Evolutionary conservation across 495 filamentous ascomycete genomes (phyloP).

Genomic region (Hypoxylon perforatum): DNA sequence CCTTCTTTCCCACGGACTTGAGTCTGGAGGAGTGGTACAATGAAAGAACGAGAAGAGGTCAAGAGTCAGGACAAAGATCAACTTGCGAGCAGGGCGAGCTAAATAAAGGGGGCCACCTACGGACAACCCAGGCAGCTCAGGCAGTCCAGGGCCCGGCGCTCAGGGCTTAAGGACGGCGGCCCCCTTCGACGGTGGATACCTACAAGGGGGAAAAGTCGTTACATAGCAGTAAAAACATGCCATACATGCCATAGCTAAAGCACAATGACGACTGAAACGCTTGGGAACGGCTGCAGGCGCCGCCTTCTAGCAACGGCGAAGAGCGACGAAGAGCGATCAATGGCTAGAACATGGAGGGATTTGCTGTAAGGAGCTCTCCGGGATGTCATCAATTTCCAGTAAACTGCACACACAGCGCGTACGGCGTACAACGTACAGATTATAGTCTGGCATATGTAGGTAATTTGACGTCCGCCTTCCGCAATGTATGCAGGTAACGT

Average conservation of each 20-base stretch:
- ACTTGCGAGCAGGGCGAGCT: conserved; percentile 11
- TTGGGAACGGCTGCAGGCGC: conserved; percentile 32
- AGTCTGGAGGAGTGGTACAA: background rate
- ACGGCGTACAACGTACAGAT: background rate
- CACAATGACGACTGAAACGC: conserved; percentile 44
- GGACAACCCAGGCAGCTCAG: background rate
- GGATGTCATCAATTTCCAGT: background rate
- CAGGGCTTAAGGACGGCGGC: conserved; percentile 2
- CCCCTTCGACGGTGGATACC: conserved; percentile 13
- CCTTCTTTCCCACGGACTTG: conserved; percentile 17
- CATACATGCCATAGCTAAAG: conserved; percentile 25
- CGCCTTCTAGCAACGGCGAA: conserved; percentile 11
- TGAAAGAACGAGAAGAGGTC: background rate
- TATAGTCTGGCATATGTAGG: conserved; percentile 1
- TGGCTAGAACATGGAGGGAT: conserved; percentile 10
- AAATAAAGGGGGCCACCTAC: conserved; percentile 26
- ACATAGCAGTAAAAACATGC: conserved; percentile 31
- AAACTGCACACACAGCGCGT: conserved; percentile 3
- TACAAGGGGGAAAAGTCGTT: conserved; percentile 21
- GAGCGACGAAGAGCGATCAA: conserved; percentile 7
- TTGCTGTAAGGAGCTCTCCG: conserved; percentile 12
- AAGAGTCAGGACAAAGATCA: conserved; percentile 19
- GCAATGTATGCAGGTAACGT: background rate
- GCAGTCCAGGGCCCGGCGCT: too few relatives aligned
- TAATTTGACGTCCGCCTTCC: conserved; percentile 1